Percentiles rank a stretch among this genome's conserved stretches.
phyloP scores from a whole-genome alignment of 305 asterid genomes.

The Plantago lanceolata region DNA sequence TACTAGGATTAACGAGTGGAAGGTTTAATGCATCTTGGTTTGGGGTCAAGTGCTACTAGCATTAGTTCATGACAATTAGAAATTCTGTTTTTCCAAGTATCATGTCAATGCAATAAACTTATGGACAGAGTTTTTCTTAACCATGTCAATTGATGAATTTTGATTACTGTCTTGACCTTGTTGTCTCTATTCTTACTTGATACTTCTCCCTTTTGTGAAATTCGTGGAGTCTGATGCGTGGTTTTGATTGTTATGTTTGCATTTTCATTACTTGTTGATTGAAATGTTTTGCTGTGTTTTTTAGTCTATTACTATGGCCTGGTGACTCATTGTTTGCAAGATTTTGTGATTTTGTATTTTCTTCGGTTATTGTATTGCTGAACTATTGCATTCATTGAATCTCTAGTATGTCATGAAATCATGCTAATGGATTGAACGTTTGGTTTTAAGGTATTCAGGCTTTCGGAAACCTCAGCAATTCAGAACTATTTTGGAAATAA shows the following conservation, averaged over 20 bases:
- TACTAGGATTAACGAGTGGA: too few species aligned
- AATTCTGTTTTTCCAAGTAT: too few species aligned
- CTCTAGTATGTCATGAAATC: too few species aligned
- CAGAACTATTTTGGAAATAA: too few species aligned
- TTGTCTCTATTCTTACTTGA: not conserved
- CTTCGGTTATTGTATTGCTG: not conserved
- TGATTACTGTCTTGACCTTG: conserved; percentile 6
- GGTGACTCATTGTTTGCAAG: conserved; percentile 2
- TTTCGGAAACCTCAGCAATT: too few species aligned
- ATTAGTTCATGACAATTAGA: too few species aligned
- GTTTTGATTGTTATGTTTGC: not conserved
- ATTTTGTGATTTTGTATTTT: not conserved
- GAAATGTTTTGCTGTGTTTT: not conserved
- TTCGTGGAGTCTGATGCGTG: not conserved
- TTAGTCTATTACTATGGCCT: not conserved
- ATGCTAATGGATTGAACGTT: too few species aligned
- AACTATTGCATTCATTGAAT: not conserved
- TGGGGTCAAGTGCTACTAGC: too few species aligned
- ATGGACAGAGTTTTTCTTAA: not conserved
- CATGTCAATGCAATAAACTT: too few species aligned
- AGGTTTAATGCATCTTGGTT: too few species aligned
- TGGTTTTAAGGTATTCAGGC: too few species aligned
- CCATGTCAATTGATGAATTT: not conserved
- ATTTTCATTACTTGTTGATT: not conserved
- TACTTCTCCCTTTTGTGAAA: not conserved